Percentiles rank a stretch among this genome's conserved stretches.
Evolutionary conservation across 805 yeast species (phyloP).

Genomic region (Spathaspora passalidarum): DNA sequence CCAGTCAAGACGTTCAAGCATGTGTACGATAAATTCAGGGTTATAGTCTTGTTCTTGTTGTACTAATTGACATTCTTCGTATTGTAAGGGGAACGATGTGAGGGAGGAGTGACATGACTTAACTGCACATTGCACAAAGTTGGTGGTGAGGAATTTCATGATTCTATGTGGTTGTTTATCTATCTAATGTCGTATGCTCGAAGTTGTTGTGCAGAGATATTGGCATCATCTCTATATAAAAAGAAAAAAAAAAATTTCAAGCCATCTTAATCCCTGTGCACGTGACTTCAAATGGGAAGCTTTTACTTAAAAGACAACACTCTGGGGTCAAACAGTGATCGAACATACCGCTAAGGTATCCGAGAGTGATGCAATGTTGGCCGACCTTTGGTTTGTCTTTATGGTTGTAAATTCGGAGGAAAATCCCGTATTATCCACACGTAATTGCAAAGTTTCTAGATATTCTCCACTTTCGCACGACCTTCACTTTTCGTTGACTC

Average conservation of each 20-base stretch:
- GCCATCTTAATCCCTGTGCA: background rate
- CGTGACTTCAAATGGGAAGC: no score
- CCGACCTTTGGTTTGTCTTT: no score
- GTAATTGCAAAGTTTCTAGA: no score
- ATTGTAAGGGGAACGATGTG: slow-evolving; percentile 78
- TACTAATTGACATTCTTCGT: slow-evolving; percentile 62
- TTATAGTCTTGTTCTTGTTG: slow-evolving; percentile 80
- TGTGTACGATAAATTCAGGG: slow-evolving; percentile 72
- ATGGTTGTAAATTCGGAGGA: no score
- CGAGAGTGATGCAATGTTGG: no score
- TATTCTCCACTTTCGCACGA: slow-evolving; percentile 2
- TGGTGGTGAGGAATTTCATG: slow-evolving; percentile 95
- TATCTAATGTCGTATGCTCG: background rate
- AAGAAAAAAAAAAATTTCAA: background rate
- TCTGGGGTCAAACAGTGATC: no score
- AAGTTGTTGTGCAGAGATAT: background rate
- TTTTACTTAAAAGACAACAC: no score
- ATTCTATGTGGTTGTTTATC: background rate
- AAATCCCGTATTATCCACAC: no score
- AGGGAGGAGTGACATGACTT: slow-evolving; percentile 72
- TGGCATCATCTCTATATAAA: background rate
- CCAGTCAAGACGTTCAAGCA: slow-evolving; percentile 88
- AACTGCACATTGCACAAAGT: slow-evolving; percentile 92
- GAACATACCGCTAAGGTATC: no score
- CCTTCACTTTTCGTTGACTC: background rate